Conservation (phyloP, 257 asterid species). For the Ophiorrhiza pumila region DNA sequence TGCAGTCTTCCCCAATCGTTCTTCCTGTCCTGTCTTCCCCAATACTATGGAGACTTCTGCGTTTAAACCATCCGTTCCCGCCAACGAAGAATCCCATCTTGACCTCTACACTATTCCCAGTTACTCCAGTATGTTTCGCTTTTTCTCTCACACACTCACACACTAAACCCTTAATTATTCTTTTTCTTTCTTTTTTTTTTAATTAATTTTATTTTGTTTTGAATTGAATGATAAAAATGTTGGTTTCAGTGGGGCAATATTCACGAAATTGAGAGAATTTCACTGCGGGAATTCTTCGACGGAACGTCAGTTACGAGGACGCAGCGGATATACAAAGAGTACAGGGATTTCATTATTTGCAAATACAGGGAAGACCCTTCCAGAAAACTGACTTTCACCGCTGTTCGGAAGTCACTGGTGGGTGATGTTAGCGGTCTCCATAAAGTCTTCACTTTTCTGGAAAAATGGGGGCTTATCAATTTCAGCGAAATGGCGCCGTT, state of each 20-base stretch:
- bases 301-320: constrained; percentile 67
- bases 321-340: constrained; percentile 82
- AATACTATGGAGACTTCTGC: constrained; percentile 9
- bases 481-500: constrained; percentile 32
- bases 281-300: constrained; percentile 75
- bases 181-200: no score
- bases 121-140: constrained; percentile 58
- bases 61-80: constrained; percentile 10
- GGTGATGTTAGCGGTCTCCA: constrained; percentile 72
- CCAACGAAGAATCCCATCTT: constrained; percentile 35
- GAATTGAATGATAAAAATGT: no score
- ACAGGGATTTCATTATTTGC: constrained; percentile 75
- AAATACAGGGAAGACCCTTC: constrained; percentile 75
- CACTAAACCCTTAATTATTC: not conserved
- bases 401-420: constrained; percentile 76
- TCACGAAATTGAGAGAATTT: constrained; percentile 78
- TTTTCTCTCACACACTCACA: not conserved
- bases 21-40: no score
- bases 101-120: constrained; percentile 93
- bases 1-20: no score
- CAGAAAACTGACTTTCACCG: constrained; percentile 58
- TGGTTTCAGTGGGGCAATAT: constrained; percentile 86
- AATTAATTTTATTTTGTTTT: no score
- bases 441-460: constrained; percentile 78
- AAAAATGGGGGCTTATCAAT: constrained; percentile 91